Evolutionary conservation across 2,329 filamentous ascomycete species (phyloP).

Genomic region (Aspergillus flavus): DNA sequence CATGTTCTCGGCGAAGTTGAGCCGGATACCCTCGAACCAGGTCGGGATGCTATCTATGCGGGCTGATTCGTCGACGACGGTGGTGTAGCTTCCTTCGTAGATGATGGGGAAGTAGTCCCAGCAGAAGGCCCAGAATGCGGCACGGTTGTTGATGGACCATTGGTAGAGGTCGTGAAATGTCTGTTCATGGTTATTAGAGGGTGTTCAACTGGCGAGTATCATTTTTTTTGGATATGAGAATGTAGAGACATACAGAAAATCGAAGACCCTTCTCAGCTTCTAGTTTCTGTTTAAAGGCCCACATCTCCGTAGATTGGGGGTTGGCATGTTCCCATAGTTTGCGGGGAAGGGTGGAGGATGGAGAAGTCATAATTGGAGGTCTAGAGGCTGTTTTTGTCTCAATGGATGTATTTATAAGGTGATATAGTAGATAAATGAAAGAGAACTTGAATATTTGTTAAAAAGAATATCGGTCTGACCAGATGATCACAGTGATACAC

Average conservation of each 20-base stretch:
- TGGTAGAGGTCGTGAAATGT: conserved; percentile 67
- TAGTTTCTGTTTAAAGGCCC: conserved; percentile 65
- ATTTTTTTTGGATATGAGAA: too few relatives aligned
- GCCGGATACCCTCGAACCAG: conserved; percentile 74
- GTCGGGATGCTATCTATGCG: conserved; percentile 71
- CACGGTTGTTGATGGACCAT: conserved; percentile 66
- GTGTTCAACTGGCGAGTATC: rapidly evolving
- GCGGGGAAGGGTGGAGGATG: conserved; percentile 43
- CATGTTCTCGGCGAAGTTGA: conserved; percentile 82
- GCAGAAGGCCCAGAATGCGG: conserved; percentile 66
- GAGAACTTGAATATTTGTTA: too few relatives aligned
- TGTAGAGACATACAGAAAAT: conserved; percentile 54
- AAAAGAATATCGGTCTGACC: background rate
- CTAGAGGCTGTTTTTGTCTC: too few relatives aligned
- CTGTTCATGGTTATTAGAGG: background rate
- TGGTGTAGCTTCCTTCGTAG: conserved; percentile 61
- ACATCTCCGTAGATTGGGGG: conserved; percentile 66
- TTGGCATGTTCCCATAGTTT: conserved; percentile 71
- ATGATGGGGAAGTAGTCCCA: conserved; percentile 65
- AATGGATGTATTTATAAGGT: too few relatives aligned
- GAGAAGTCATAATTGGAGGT: conserved; percentile 16
- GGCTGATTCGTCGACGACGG: conserved; percentile 68
- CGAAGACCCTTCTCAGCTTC: conserved; percentile 61
- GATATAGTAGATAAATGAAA: too few relatives aligned
- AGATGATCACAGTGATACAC: too few relatives aligned